Evolutionary conservation across 768 basidiomycete genomes (phyloP), one percentile per base, ranked within the genome.

Genomic region (Tulasnella sp.): DNA sequence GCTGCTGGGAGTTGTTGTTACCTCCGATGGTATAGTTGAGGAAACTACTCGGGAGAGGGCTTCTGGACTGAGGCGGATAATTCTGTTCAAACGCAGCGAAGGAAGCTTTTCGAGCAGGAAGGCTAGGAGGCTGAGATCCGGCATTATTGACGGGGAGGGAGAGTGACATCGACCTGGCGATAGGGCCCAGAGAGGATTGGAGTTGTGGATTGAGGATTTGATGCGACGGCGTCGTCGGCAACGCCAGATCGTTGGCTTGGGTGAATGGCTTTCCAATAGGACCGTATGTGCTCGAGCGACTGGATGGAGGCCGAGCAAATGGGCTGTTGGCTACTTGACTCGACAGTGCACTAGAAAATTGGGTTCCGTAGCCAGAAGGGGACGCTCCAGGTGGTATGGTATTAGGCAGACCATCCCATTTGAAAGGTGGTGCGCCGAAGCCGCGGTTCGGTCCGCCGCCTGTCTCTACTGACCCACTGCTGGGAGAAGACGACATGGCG

Each of bases 171-270:
- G 73, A 74, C 34, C 73, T 54, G 34, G 69, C 37, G 25, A 70
- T 31, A 38, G 73, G 38, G 12, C 49, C 73, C 54, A 52, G 25
- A 25, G 73, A n/a, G 25, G 73, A 54, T 36, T 74, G 73, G 34
- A 74, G 37, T 17, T 74, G 73, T 25, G 58, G 29, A 29, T 64
- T 64, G 12, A 64, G 58, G 17, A 38, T 54, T 37, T 74, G 73
- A 52, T 74, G 54, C 3, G 69, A 70, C 12, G 37, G 36, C n/a
- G 37, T 42, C 31, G 72, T 42, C 31, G 72, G 49, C 19, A 58
- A 31, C 34, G 54, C 73, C n/a, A 74, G 73, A 39, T 74, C 73
- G 73, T 74, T 74, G n/a, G 49, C 45, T 70, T 70, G 69, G 36
- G 69, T 34, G 36, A 25, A 25, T 31, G 69, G 69, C 40, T 70